phyloP scores from a whole-genome alignment of 73 alveolate genomes.

The Durusdinium trenchii region DNA sequence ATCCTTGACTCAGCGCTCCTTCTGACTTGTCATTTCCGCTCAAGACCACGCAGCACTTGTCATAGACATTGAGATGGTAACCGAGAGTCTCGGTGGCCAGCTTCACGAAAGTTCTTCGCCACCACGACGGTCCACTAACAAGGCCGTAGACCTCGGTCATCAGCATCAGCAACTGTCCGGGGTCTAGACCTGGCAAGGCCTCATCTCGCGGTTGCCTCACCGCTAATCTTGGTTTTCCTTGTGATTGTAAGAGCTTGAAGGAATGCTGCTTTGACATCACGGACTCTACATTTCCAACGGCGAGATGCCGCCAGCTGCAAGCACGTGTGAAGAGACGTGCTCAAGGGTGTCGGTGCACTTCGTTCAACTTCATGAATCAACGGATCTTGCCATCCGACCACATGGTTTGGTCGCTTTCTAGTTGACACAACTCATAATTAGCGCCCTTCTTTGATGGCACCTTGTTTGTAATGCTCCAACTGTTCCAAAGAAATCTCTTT shows the following conservation, averaged over 20 bases:
- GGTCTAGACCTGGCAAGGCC: too few relatives aligned
- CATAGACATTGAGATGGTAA: too few relatives aligned
- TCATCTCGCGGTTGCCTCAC: too few relatives aligned
- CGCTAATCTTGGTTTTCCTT: too few relatives aligned
- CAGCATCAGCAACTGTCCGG: too few relatives aligned
- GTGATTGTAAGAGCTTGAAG: neutral
- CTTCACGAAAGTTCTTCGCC: too few relatives aligned
- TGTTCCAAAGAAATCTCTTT: neutral
- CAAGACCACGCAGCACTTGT: too few relatives aligned
- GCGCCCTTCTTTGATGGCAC: neutral
- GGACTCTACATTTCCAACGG: neutral
- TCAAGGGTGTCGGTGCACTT: neutral
- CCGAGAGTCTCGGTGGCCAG: too few relatives aligned
- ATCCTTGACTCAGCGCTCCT: too few relatives aligned
- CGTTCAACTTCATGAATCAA: conserved; percentile 8
- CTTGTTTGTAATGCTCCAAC: neutral
- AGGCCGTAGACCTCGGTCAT: too few relatives aligned
- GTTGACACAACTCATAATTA: neutral
- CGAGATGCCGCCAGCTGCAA: neutral
- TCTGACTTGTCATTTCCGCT: too few relatives aligned
- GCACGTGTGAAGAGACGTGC: neutral
- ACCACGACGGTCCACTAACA: too few relatives aligned
- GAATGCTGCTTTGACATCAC: conserved; percentile 57
- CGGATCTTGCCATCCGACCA: conserved; percentile 46
- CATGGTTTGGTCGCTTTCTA: neutral